phyloP scores from a whole-genome alignment of 1,139 yeast genomes.

The Nakaseomyces sp. region DNA sequence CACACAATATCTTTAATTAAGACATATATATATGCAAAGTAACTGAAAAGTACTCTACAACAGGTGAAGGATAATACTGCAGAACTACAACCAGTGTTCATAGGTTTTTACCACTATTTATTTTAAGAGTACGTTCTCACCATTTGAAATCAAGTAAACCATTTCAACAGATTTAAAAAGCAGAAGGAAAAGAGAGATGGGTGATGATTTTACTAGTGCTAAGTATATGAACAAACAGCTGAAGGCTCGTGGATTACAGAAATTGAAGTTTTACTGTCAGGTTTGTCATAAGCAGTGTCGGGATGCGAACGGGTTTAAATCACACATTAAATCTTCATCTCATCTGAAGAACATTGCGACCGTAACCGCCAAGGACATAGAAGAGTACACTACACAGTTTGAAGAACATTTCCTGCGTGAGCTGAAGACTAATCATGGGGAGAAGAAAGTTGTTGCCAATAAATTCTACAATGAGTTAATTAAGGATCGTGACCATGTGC shows the following conservation, averaged over 20 bases:
- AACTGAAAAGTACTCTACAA: no score
- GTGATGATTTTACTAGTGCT: conserved; percentile 35
- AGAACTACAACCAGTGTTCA: no score
- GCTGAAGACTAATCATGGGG: conserved; percentile 66
- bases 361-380: conserved; percentile 42
- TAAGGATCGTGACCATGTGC: conserved; percentile 71
- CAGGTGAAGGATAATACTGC: no score
- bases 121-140: no score
- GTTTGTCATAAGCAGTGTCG: conserved; percentile 88
- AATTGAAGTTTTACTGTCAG: conserved; percentile 82
- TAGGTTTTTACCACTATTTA: no score
- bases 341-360: conserved; percentile 54
- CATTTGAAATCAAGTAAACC: no score
- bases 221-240: conserved; percentile 68
- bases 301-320: conserved; percentile 89
- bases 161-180: no score
- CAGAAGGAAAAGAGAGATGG: background rate
- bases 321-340: conserved; percentile 71
- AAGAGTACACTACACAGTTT: conserved; percentile 53
- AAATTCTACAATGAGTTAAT: conserved; percentile 84
- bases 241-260: conserved; percentile 79
- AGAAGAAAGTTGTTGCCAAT: conserved; percentile 70
- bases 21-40: no score
- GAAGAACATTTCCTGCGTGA: conserved; percentile 56
- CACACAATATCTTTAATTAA: no score